Evolutionary conservation across 805 yeast species (phyloP).

Genomic region (Ogataea ganodermae): DNA sequence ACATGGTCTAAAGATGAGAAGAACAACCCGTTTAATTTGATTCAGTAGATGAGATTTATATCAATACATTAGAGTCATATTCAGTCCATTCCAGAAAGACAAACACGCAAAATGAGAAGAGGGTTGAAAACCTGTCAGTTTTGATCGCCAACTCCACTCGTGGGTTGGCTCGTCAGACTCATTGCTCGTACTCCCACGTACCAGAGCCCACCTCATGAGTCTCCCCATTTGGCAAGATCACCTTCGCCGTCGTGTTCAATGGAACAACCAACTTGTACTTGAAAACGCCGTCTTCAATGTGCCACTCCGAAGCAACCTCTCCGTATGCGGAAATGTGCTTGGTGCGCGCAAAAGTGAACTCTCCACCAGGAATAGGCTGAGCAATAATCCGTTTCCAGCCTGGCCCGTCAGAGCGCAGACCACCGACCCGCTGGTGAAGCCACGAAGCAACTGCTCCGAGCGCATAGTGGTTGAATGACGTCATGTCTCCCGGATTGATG

Average conservation of each 20-base stretch:
- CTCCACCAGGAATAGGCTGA: slow-evolving; percentile 19
- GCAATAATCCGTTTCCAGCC: slow-evolving; percentile 23
- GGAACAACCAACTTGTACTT: slow-evolving; percentile 16
- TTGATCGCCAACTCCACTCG: too few relatives aligned
- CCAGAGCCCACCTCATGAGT: slow-evolving; percentile 17
- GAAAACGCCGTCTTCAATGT: slow-evolving; percentile 10
- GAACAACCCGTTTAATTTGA: too few relatives aligned
- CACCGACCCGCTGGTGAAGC: slow-evolving; percentile 24
- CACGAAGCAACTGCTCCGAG: slow-evolving; percentile 27
- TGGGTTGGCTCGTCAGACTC: neutral
- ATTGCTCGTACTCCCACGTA: slow-evolving; percentile 2
- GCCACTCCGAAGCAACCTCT: slow-evolving; percentile 16
- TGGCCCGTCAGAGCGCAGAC: slow-evolving; percentile 16
- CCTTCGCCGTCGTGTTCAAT: slow-evolving; percentile 9
- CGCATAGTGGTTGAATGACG: slow-evolving; percentile 33
- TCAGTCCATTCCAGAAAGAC: too few relatives aligned
- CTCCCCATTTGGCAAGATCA: slow-evolving; percentile 18
- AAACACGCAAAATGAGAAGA: too few relatives aligned
- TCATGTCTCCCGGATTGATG: slow-evolving; percentile 32
- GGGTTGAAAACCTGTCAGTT: too few relatives aligned
- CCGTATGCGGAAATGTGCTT: slow-evolving; percentile 17
- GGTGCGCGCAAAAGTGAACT: slow-evolving; percentile 11
- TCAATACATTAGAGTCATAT: too few relatives aligned
- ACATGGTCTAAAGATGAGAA: too few relatives aligned
- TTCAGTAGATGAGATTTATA: too few relatives aligned